Evolutionary conservation across 2,329 filamentous ascomycete genomes (phyloP).

Genomic region (Tolypocladium paradoxum): DNA sequence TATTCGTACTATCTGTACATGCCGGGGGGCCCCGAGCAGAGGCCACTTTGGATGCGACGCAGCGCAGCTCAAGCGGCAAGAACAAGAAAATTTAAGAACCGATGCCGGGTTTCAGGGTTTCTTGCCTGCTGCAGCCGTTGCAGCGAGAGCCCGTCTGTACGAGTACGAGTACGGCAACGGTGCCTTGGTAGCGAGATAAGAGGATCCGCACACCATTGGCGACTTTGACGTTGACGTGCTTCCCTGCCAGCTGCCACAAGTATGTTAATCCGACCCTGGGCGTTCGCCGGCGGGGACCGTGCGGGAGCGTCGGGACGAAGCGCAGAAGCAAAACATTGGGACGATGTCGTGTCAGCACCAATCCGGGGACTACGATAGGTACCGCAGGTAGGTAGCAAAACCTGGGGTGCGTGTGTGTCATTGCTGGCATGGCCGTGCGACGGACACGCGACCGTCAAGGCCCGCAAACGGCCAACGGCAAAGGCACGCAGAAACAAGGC

Average conservation of each 20-base stretch:
- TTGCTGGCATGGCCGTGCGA: background rate
- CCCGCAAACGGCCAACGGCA: background rate
- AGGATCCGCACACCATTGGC: background rate
- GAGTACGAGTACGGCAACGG: background rate
- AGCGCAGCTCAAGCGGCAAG: background rate
- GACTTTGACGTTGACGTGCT: background rate
- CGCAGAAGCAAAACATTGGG: background rate
- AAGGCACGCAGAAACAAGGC: background rate
- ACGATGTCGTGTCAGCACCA: background rate
- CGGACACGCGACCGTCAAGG: background rate
- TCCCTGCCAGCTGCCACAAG: background rate
- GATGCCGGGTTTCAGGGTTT: background rate
- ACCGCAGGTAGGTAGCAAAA: too few species aligned
- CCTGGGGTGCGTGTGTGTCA: background rate
- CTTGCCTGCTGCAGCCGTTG: background rate
- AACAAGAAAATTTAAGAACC: too few species aligned
- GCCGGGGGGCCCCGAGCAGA: background rate
- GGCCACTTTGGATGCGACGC: background rate
- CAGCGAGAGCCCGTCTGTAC: background rate
- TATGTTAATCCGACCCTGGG: background rate
- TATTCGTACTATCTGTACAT: too few species aligned
- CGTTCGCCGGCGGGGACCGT: background rate
- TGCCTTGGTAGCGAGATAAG: background rate
- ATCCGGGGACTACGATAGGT: background rate
- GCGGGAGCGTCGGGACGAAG: conserved; percentile 1